Evolutionary conservation across 306 rosid genomes (phyloP).

Genomic region (Trifolium dubium): DNA sequence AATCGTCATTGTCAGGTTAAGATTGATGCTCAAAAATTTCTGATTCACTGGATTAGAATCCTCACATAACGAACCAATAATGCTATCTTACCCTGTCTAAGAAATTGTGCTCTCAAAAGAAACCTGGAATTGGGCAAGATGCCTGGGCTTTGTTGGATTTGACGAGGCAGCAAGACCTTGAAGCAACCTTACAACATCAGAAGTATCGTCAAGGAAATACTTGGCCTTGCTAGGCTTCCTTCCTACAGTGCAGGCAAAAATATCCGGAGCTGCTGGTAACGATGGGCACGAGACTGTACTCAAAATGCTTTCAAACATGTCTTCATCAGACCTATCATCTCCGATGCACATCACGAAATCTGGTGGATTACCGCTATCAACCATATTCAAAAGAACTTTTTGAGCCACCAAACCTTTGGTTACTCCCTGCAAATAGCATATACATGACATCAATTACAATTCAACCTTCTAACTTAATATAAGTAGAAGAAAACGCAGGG

Average conservation of each 20-base stretch:
- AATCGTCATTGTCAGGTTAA: slow-evolving; percentile 43
- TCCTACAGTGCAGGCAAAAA: slow-evolving; percentile 86
- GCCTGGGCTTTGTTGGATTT: slow-evolving; percentile 68
- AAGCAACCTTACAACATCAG: slow-evolving; percentile 70
- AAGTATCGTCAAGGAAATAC: slow-evolving; percentile 72
- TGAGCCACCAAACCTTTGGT: slow-evolving; percentile 82
- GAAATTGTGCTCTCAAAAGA: slow-evolving; percentile 75
- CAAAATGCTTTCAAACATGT: slow-evolving; percentile 84
- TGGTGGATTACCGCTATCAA: slow-evolving; percentile 56
- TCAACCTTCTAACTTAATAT: slow-evolving; percentile 21
- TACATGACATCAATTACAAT: not conserved
- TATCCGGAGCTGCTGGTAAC: slow-evolving; percentile 62
- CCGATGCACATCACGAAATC: slow-evolving; percentile 87
- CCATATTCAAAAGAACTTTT: slow-evolving; percentile 66
- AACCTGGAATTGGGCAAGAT: slow-evolving; percentile 64
- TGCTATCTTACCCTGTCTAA: slow-evolving; percentile 29
- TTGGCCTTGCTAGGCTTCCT: slow-evolving; percentile 89
- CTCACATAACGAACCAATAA: slow-evolving; percentile 38
- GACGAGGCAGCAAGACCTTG: slow-evolving; percentile 74
- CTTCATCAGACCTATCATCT: slow-evolving; percentile 87
- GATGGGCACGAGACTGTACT: slow-evolving; percentile 59
- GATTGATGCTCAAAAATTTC: slow-evolving; percentile 41
- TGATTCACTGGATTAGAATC: slow-evolving; percentile 45
- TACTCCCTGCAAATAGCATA: slow-evolving; percentile 63
- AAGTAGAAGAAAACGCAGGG: not conserved